A percentile compares a stretch with the other conserved stretches of the same genome.
Conservation (phyloP, 257 asterid genomes). For the Marsdenia floribunda region DNA sequence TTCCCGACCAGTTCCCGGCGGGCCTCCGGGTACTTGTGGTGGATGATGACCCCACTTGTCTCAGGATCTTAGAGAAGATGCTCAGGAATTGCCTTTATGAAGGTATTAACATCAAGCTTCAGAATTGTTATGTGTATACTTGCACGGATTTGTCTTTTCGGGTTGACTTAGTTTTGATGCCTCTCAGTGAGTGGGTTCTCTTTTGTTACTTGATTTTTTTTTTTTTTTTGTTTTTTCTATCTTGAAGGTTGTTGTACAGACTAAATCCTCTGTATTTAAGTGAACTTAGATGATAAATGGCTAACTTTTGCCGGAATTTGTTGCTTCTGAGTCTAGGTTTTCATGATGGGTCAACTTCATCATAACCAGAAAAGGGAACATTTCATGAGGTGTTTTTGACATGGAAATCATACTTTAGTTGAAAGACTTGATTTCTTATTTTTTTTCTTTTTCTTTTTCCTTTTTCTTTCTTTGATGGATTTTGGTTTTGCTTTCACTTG, state of each 20-base stretch:
- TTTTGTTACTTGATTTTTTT: background rate
- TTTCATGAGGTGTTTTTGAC: background rate
- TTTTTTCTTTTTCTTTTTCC: no score
- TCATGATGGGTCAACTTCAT: background rate
- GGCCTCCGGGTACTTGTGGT: constrained; percentile 89
- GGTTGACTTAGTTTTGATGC: background rate
- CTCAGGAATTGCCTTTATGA: constrained; percentile 66
- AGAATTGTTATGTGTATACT: background rate
- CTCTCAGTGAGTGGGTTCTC: background rate
- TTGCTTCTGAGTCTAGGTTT: background rate
- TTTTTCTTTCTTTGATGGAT: background rate
- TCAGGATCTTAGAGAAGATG: constrained; percentile 91
- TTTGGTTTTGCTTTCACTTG: background rate
- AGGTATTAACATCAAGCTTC: constrained; percentile 33
- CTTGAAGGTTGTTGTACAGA: background rate
- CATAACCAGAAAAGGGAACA: background rate
- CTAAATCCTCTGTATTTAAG: background rate
- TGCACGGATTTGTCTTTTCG: background rate
- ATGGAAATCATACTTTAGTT: background rate
- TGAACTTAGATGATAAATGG: background rate
- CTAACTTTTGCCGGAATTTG: background rate
- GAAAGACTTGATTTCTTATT: constrained; percentile 3
- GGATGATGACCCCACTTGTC: constrained; percentile 93
- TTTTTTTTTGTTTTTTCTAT: background rate
- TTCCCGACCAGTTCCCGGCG: constrained; percentile 74